Conservation (phyloP, 768 basidiomycete genomes). For the Rhodocollybia butyracea region DNA sequence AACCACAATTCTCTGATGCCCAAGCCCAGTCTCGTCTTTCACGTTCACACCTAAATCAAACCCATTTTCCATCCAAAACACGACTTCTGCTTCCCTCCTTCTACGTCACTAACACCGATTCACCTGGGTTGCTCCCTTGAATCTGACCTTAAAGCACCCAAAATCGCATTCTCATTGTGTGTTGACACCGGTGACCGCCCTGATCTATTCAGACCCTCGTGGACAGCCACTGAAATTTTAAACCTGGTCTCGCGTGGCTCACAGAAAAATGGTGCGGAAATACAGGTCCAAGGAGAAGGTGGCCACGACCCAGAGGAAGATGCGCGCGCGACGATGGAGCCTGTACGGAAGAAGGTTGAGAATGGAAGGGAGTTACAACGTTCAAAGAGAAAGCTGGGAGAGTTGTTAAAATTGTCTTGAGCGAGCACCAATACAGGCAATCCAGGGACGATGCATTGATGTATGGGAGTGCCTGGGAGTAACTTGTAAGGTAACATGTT, state of each 20-base stretch:
- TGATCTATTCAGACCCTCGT: slow-evolving; percentile 91
- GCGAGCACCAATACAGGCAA: slow-evolving; percentile 62
- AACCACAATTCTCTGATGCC: slow-evolving; percentile 65
- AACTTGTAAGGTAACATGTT: too few relatives aligned
- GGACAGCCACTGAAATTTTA: slow-evolving; percentile 91
- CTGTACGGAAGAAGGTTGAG: slow-evolving; percentile 78
- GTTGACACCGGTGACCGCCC: slow-evolving; percentile 93
- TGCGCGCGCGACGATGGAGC: slow-evolving; percentile 81
- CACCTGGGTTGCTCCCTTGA: slow-evolving; percentile 95
- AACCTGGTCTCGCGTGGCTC: too few relatives aligned
- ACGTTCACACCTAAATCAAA: slow-evolving; percentile 31
- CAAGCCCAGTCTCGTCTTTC: slow-evolving; percentile 42
- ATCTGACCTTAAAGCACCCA: slow-evolving; percentile 87
- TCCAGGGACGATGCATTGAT: slow-evolving; percentile 78
- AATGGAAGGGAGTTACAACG: slow-evolving; percentile 76
- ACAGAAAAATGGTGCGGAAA: slow-evolving; percentile 93
- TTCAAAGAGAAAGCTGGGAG: slow-evolving; percentile 87
- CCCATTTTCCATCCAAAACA: slow-evolving; percentile 33
- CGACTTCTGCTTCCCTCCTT: slow-evolving; percentile 28
- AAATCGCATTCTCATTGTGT: slow-evolving; percentile 82
- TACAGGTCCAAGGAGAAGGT: slow-evolving; percentile 79
- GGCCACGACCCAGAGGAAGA: slow-evolving; percentile 97
- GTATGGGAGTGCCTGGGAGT: too few relatives aligned
- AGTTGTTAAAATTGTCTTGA: slow-evolving; percentile 26
- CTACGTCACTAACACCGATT: slow-evolving; percentile 54